Conservation (phyloP, 1,284 basidiomycete species). For the Cutaneotrichosporon daszewskae region DNA sequence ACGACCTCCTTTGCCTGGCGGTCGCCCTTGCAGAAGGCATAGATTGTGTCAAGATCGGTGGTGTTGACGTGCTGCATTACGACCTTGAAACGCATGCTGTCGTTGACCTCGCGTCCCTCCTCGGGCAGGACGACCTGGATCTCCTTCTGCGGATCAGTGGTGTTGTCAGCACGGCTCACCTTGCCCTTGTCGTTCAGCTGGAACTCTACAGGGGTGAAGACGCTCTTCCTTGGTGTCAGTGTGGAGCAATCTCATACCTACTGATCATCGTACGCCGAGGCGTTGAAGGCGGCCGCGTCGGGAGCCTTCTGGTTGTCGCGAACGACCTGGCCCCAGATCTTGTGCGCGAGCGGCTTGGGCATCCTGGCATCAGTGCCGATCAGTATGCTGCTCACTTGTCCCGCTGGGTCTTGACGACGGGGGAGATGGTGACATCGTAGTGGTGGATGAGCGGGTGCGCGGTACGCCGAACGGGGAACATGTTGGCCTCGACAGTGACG, state of each 20-base stretch:
- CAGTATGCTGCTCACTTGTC: slow-evolving; percentile 21
- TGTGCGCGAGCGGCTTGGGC: slow-evolving; percentile 35
- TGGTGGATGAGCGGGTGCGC: slow-evolving; percentile 29
- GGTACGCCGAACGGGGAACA: slow-evolving; percentile 34
- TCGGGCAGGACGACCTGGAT: slow-evolving; percentile 38
- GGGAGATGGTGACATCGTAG: slow-evolving; percentile 13
- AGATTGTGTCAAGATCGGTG: slow-evolving; percentile 38
- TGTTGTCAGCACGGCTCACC: slow-evolving; percentile 12
- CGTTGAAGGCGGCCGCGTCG: slow-evolving; percentile 23
- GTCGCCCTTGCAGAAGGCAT: slow-evolving; percentile 34
- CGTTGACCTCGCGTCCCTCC: slow-evolving; percentile 31
- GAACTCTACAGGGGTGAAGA: slow-evolving; percentile 35
- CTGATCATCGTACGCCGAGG: slow-evolving; percentile 37
- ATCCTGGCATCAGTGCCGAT: slow-evolving; percentile 23
- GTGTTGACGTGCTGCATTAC: slow-evolving; percentile 30
- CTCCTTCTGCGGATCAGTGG: slow-evolving; percentile 23
- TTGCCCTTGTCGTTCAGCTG: slow-evolving; percentile 21
- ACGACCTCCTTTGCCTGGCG: slow-evolving; percentile 22
- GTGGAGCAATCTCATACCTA: slow-evolving; percentile 13
- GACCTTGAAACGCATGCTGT: slow-evolving; percentile 40
- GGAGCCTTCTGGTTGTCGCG: slow-evolving; percentile 11
- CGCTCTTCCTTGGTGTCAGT: slow-evolving; percentile 34
- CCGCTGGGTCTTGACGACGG: slow-evolving; percentile 10
- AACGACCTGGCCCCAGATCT: slow-evolving; percentile 31
- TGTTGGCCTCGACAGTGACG: slow-evolving; percentile 41